A percentile compares a stretch with the other conserved stretches of the same genome.
Conservation (phyloP, 1,284 basidiomycete species). For the Apiotrichum akiyoshidainum region DNA sequence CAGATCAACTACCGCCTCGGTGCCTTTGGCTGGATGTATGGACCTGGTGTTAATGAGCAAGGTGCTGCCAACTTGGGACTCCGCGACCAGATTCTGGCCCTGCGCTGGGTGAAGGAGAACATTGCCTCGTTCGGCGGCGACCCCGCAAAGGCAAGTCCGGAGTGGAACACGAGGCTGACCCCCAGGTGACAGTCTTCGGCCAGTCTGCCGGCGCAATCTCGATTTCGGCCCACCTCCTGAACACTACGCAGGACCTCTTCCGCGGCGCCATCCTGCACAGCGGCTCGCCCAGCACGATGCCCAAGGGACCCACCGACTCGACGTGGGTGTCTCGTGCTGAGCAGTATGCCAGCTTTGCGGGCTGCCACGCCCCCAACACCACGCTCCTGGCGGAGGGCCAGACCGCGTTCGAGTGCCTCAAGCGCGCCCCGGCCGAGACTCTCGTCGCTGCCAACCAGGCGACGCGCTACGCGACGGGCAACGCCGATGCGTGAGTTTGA, state of each 20-base stretch:
- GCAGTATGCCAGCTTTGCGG: not conserved
- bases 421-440: not conserved
- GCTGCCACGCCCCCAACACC: constrained; percentile 1
- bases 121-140: constrained; percentile 55
- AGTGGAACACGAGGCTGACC: too few relatives aligned
- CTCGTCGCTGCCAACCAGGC: not conserved
- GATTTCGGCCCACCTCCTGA: constrained; percentile 38
- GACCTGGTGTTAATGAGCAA: constrained; percentile 38
- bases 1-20: constrained; percentile 53
- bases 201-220: constrained; percentile 48
- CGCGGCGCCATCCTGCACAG: constrained; percentile 49
- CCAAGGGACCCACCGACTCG: not conserved
- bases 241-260: constrained; percentile 41
- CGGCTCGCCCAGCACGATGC: constrained; percentile 26
- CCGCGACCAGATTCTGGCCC: constrained; percentile 52
- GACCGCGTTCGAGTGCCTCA: not conserved
- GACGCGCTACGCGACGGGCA: not conserved
- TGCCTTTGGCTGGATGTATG: constrained; percentile 52
- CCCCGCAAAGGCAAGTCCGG: constrained; percentile 35
- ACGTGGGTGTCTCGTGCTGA: not conserved
- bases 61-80: constrained; percentile 48
- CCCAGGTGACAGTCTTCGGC: constrained; percentile 46
- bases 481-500: not conserved
- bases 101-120: constrained; percentile 55
- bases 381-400: not conserved